These are phyloP conservation scores for Mucor lusitanicus DNA, from an alignment of 371 early-diverging fungal genomes.

Conservation along the genomic window DNA sequence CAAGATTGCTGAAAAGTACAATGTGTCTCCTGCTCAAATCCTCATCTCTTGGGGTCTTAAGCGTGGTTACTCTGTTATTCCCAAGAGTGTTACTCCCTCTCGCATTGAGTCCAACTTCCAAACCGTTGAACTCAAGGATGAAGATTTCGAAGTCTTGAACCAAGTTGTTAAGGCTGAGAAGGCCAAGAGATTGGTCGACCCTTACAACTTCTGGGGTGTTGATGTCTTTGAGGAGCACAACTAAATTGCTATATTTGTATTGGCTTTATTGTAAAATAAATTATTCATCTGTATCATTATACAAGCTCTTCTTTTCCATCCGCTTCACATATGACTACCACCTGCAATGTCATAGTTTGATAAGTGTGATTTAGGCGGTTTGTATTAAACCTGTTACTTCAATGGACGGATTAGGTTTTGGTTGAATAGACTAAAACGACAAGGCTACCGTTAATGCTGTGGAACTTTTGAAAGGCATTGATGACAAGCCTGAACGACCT, in stretches of 20 bases:
- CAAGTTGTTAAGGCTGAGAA: slow-evolving; percentile 22
- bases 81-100: slow-evolving; percentile 55
- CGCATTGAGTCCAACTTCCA: slow-evolving; percentile 52
- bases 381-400: slow-evolving; percentile 8
- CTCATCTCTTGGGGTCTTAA: slow-evolving; percentile 77
- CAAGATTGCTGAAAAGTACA: slow-evolving; percentile 71
- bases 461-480: slow-evolving; percentile 20
- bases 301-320: slow-evolving; percentile 11
- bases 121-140: slow-evolving; percentile 33
- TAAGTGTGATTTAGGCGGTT: slow-evolving; percentile 20
- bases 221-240: slow-evolving; percentile 39
- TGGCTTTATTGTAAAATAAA: not conserved
- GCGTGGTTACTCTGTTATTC: slow-evolving; percentile 65
- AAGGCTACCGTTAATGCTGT: slow-evolving; percentile 18
- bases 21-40: slow-evolving; percentile 72
- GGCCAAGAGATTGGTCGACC: slow-evolving; percentile 29
- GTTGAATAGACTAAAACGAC: slow-evolving; percentile 17
- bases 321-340: slow-evolving; percentile 8
- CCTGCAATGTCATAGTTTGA: slow-evolving; percentile 17
- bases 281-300: not conserved
- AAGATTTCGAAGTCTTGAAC: slow-evolving; percentile 37
- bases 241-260: not conserved
- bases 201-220: slow-evolving; percentile 33
- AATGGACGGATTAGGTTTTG: slow-evolving; percentile 18
- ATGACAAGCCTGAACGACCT: slow-evolving; percentile 18